phyloP scores from a whole-genome alignment of 2,329 filamentous ascomycete species.

The Monosporascus sp. region DNA sequence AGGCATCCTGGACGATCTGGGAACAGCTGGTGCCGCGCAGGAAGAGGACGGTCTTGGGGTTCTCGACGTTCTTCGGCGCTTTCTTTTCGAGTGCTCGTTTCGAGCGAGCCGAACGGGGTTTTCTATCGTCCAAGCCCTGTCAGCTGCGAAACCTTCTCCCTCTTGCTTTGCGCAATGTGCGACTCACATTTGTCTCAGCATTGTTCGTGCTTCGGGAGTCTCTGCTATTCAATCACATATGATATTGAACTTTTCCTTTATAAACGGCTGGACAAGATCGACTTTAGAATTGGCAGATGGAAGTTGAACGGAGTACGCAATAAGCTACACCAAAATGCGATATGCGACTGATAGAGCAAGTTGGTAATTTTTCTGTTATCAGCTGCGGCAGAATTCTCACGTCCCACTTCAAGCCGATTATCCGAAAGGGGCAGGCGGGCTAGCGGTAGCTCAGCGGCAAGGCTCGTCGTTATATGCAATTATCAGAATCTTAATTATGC shows the following conservation, averaged over 20 bases:
- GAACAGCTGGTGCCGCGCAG: constrained; percentile 83
- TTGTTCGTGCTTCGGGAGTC: neutral
- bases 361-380: neutral
- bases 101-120: constrained; percentile 72
- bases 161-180: neutral
- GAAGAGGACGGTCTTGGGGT: constrained; percentile 84
- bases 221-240: neutral
- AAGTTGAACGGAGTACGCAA: neutral
- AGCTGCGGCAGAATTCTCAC: neutral
- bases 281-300: neutral
- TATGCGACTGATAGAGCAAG: neutral
- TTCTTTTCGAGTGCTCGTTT: constrained; percentile 93
- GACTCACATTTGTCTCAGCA: neutral
- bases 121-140: constrained; percentile 31
- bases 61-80: constrained; percentile 83
- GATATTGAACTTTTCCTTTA: too few species aligned
- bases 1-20: constrained; percentile 73
- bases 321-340: neutral
- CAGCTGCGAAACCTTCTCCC: neutral
- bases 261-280: too few species aligned
- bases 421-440: neutral
- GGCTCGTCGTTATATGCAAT: neutral
- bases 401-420: neutral
- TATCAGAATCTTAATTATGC: neutral
- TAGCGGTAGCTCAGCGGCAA: neutral